These are phyloP conservation scores for Scutellaria galericulata DNA, from an alignment of 257 asterid genomes.

Conservation along the genomic window DNA sequence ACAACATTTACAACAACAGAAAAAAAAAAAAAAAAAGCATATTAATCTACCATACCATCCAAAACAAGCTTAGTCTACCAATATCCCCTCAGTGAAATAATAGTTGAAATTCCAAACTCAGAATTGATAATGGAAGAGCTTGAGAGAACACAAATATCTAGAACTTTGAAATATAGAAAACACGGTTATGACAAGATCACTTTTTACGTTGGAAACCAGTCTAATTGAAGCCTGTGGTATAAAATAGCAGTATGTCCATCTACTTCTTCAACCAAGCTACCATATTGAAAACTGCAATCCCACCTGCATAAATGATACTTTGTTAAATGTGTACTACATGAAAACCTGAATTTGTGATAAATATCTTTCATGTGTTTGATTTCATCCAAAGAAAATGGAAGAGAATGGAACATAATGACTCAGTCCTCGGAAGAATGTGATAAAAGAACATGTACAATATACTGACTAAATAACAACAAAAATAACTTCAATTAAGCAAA, in stretches of 20 bases:
- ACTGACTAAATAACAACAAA: not conserved
- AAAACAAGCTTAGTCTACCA: conserved; percentile 26
- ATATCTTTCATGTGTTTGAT: conserved; percentile 10
- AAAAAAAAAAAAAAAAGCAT: conserved; percentile 15
- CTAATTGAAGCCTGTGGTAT: conserved; percentile 92
- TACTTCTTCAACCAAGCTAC: conserved; percentile 99
- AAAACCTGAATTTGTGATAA: not conserved
- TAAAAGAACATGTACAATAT: not conserved
- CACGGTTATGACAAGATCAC: conserved; percentile 34
- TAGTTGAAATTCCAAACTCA: conserved; percentile 9
- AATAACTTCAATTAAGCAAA: conserved; percentile 16
- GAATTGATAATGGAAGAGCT: conserved; percentile 13
- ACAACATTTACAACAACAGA: not conserved
- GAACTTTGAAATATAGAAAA: conserved; percentile 9
- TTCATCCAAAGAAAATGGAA: not conserved
- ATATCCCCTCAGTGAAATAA: conserved; percentile 26
- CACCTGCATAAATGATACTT: conserved; percentile 55
- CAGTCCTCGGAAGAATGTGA: conserved; percentile 7
- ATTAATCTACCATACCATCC: conserved; percentile 4
- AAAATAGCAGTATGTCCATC: conserved; percentile 98
- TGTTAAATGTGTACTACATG: not conserved
- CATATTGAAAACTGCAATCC: conserved; percentile 90
- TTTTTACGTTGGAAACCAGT: conserved; percentile 92
- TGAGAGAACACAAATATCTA: conserved; percentile 9
- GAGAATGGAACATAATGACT: not conserved